Evolutionary conservation across 2,329 filamentous ascomycete species (phyloP).

Genomic region (Davidsoniella virescens): DNA sequence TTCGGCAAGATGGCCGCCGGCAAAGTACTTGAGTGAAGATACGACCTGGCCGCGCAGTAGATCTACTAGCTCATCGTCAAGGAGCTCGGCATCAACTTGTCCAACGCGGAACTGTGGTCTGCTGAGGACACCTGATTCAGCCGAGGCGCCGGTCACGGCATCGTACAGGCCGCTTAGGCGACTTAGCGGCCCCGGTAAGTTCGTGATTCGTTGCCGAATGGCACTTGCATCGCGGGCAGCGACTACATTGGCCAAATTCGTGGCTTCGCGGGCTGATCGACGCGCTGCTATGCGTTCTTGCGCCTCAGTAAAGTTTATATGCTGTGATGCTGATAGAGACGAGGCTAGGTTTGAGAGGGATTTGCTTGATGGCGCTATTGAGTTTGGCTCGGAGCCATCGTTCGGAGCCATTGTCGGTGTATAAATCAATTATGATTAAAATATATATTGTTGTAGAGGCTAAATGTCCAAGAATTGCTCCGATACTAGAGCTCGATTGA

Average conservation of each 20-base stretch:
- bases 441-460: no score
- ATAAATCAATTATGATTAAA: slow-evolving; percentile 1
- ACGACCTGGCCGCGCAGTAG: slow-evolving; percentile 73
- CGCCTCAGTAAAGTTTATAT: slow-evolving; percentile 62
- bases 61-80: slow-evolving; percentile 84
- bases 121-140: slow-evolving; percentile 40
- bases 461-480: no score
- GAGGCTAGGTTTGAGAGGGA: no score
- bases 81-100: slow-evolving; percentile 85
- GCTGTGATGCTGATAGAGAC: background rate
- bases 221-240: slow-evolving; percentile 33
- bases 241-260: slow-evolving; percentile 26
- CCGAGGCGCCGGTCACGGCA: slow-evolving; percentile 46
- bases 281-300: slow-evolving; percentile 74
- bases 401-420: background rate
- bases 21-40: slow-evolving; percentile 76
- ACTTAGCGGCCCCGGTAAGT: slow-evolving; percentile 29
- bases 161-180: slow-evolving; percentile 33
- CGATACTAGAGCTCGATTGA: no score
- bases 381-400: background rate
- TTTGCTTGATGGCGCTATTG: background rate
- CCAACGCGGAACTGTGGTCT: slow-evolving; percentile 80
- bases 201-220: slow-evolving; percentile 22
- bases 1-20: slow-evolving; percentile 57
- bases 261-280: slow-evolving; percentile 53